Base-by-base conservation (phyloP, 495 filamentous ascomycete species). In the Penicillium egyptiacum region DNA sequence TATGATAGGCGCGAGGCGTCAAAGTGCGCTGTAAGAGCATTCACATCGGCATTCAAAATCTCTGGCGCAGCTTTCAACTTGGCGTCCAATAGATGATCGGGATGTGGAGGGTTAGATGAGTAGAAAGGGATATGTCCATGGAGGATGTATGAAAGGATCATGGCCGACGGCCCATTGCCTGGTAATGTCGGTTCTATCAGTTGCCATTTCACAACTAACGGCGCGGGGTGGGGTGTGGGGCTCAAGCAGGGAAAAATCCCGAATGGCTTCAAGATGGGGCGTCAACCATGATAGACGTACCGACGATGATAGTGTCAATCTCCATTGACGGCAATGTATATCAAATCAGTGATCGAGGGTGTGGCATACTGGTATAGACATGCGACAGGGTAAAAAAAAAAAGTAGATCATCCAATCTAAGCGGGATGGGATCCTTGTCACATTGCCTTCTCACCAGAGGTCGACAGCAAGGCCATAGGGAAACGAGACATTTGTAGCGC, bases 101-200 rank as follows among this genome's bases (percentile, higher is more conserved):
- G 83, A 65, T 88, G 86, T 25, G 78, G 79, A 42, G 76, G 75
- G 19, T 73, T 61, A 6, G 76, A 60, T 19, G 75, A 70, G 57
- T 88, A 88, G 54, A 76, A 78, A 2, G 86, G 86, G 46, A 85
- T 72, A 62, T 87, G 77, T 12, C 86, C 86, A 63, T 88, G 85
- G 17, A 88, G 79, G 48, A 88, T 83, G 63, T 81, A 88, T 52
- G 83, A 86, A 23, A 88, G 76, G 65, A 87, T 82, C 66, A 88
- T 79, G 57, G 86, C 81, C 31, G 86, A 82, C 49, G 86, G 86
- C 33, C 86, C 86, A 62, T 86, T 86, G 53, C 86, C 86, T 79
- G 50, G 17, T 52, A 40, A 25, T 30, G 30, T 44, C 10, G 26
- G 10, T 14, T 14, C 22, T 26, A 35, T 62, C 28, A 61, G 59